Evolutionary conservation across 78 protist genomes (phyloP), one percentile per base, ranked within the genome.

Genomic region (Capsaspora owczarzaki): DNA sequence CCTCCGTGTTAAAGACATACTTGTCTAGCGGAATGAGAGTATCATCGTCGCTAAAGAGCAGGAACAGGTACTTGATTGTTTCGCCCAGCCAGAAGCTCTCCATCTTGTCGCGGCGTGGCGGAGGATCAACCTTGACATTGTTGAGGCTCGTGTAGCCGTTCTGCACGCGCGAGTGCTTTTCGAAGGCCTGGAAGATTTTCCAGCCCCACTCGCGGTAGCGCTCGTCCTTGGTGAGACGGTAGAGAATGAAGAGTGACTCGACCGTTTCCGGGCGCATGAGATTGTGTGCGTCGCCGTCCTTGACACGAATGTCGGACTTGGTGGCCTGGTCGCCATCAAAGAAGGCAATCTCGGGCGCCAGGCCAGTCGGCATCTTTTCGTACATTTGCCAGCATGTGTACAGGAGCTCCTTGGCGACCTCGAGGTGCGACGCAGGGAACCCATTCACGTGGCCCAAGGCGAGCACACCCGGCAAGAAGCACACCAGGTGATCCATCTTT

Each of bases 1-100:
- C 98, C 87, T 95, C 98, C 4, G 98, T 95, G 83, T 93, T 95
- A 89, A 95, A 89, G 33, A 95, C 98, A 35, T 41, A 63, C 43
- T 63, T 41, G 72, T 63, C 72, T 2, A 63, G 72, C 20, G 72
- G 72, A 63, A 63, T 63, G 19, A 63, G 42, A 8, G 25, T 3
- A 35, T 8, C 14, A 41, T 63, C 72, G 53, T 80, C 89, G 46
- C 81, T 16, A 56, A 92, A 93, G 31, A 91, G 76, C 42, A 94
- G 74, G 25, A 69, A 88, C 27, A 93, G 43, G 53, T 94, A 94
- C 85, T 93, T 89, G 51, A 89, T 75, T 33, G 92, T 85, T 69
- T 89, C 92, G 14, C 89, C 85, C 27, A 89, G 53, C n/a, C 22
- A 85, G 82, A 89, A 89, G 37, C 74, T 40, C 51, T 89, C 82